Conservation (phyloP, 176 grass and related monocot species). For the Thalia dealbata region DNA sequence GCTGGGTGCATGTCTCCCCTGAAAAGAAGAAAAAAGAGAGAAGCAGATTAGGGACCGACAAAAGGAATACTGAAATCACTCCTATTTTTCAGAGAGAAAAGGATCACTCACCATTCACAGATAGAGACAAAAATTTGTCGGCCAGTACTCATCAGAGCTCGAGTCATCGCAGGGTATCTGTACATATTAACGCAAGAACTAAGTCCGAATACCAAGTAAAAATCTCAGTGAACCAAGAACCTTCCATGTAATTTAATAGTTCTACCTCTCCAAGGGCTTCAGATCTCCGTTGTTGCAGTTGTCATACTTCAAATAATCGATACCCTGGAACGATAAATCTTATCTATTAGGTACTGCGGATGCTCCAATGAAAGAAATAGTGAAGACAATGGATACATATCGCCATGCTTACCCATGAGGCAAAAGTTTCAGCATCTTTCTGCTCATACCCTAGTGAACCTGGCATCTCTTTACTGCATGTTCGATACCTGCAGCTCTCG, state of each 20-base stretch:
- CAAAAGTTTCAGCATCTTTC: conserved; percentile 69
- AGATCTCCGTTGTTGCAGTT: conserved; percentile 81
- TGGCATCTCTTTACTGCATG: conserved; percentile 54
- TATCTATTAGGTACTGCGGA: neutral
- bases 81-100: neutral
- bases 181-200: neutral
- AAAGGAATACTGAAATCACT: neutral
- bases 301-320: conserved; percentile 95
- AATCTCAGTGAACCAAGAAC: neutral
- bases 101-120: conserved; percentile 62
- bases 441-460: conserved; percentile 73
- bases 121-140: conserved; percentile 62
- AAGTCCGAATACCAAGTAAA: neutral
- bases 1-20: conserved; percentile 99
- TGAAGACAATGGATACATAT: neutral
- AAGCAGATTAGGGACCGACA: neutral
- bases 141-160: conserved; percentile 50
- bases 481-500: conserved; percentile 35
- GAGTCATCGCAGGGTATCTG: conserved; percentile 86
- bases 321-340: conserved; percentile 30
- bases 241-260: neutral
- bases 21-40: neutral
- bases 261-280: conserved; percentile 57
- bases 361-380: neutral
- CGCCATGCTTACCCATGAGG: conserved; percentile 56